Base-by-base conservation (phyloP, 306 rosid genomes). In the Glycyrrhiza uralensis region DNA sequence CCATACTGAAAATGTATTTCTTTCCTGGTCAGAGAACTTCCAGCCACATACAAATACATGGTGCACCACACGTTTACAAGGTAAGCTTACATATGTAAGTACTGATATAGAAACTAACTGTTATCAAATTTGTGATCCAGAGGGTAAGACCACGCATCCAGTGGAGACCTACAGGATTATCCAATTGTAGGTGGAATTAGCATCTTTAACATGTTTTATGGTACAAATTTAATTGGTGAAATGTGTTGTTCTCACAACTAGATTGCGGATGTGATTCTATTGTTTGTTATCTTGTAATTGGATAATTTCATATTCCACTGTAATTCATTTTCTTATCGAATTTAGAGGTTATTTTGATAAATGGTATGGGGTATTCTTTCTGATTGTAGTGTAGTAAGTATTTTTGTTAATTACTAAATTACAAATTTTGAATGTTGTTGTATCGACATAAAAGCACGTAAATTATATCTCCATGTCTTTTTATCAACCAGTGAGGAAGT, bases 11-110 rank as follows among this genome's bases (percentile, higher is more conserved):
- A 86, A 89, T 87, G 94, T 92, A 92, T 72, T 89, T 92, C 83
- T 92, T 92, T 83, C 97, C 96, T 52, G 97, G 97, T 80, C 96
- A 87, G 77, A 87, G 84, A 87, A 92, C 88, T 74, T 92, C 96
- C 76, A 86, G 86, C 80, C 84, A 89, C 81, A 83, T 89, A 76
- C 93, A 86, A 76, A 86, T 92, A 59, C 83, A 78, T 64, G 90
- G 94, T 71, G 97, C 96, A 68, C 90, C 94, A 67, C 87, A 87
- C 76, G 93, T 92, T 72, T 86, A 76, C 74, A 87, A 89, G 97
- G 97, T 92, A 86, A 45, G 71, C 59, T 45, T 82, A 14, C 66
- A 15, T 77, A 23, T 80, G 60, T 35, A 17, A 22, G 14, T 41
- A 71, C 57, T 66, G 20, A 61, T 70, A 67, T 32, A 74, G 50